Evolutionary conservation across 1,139 yeast species (phyloP), one percentile per base, ranked within the genome.

Genomic region (Sporopachydermia cereana): DNA sequence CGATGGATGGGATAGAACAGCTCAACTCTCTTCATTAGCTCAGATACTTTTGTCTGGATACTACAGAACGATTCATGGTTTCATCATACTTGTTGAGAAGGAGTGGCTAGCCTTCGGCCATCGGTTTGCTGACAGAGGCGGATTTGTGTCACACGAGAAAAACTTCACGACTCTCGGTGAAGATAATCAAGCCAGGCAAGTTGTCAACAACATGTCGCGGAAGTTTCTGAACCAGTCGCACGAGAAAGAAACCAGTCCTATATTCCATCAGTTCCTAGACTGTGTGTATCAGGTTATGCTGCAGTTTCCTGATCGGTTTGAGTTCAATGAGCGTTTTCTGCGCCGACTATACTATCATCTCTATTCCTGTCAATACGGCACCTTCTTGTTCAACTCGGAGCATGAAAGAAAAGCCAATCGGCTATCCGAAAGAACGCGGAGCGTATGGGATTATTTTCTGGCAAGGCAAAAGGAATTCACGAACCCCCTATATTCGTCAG

Each of bases 1-100:
- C 0, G 98, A 91, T 64, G 98, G 98, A 0, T 91, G 98, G 98
- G 98, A 91, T 59, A 69, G 98, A 48, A 93, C 98, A 0, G 77
- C 96, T 0, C 97, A 91, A 58, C 76, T 89, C 1, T 75, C 89
- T 7, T 83, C 96, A 2, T 64, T 91, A 49, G 78, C 89, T 41
- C 94, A 91, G 61, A 64, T 93, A 4, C 85, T 95, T 57, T 68
- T 89, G 21, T 98, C 93, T 60, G 97, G 97, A 0, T 86, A 75
- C 58, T 91, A 74, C 61, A 71, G 98, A 52, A 88, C 98, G 0
- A 54, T 84, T 5, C 81, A 84, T 48, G 98, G 98, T 2, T 86
- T 91, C 56, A 82, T 84, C 66, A 72, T 80, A 0, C 67, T 91
- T 24, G 71, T 93, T 3, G 98, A 93, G 56, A 89, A 91, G 57